Evolutionary conservation across 2,329 filamentous ascomycete genomes (phyloP), one percentile per base, ranked within the genome.

Genomic region (Phaeosphaeria sp.): DNA sequence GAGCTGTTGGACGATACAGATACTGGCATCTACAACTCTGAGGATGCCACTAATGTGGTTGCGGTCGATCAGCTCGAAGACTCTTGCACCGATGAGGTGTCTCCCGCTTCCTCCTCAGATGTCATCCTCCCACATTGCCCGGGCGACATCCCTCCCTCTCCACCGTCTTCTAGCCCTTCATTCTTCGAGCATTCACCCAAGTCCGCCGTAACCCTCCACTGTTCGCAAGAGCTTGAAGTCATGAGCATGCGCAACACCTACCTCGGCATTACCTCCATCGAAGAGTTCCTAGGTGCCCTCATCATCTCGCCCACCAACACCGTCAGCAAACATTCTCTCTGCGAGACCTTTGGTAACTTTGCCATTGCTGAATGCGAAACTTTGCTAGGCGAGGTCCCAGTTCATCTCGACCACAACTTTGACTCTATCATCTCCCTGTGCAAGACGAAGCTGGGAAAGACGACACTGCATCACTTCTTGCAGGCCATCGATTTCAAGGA

Each of bases 251-350:
- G 49, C 43, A 53, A 30, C 11, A 56, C 52, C 10, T 49, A 50
- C 25, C 50, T 61, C 11, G 55, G 58, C 36, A 27, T 7, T 13
- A 43, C 11, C 1, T 56, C 50, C 2, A 20, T 58, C 6, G 52
- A 47, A 2, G 25, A 30, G 3, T 55, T 61, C 23, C 13, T 55
- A 10, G 33, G 22, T 6, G 21, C 7, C 15, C 46, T 61, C 11
- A 15, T 42, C 20, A 53, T 61, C 18, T 49, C 48, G 30, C 20
- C 20, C 7, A 18, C 17, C 6, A 41, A 55, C 27, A 50, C 46
- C 1, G 53, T 52, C 9, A 53, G 52, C 17, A 61, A 58, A 17
- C 13, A 43, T 1, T 41, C 46, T 7, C 22, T 55, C 27, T 54
- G 52, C 33, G 20, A 50, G 2, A 21, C 55, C 2, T 61, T 61